phyloP scores from a whole-genome alignment of 176 grass and related monocot species.

The Juncus effusus region DNA sequence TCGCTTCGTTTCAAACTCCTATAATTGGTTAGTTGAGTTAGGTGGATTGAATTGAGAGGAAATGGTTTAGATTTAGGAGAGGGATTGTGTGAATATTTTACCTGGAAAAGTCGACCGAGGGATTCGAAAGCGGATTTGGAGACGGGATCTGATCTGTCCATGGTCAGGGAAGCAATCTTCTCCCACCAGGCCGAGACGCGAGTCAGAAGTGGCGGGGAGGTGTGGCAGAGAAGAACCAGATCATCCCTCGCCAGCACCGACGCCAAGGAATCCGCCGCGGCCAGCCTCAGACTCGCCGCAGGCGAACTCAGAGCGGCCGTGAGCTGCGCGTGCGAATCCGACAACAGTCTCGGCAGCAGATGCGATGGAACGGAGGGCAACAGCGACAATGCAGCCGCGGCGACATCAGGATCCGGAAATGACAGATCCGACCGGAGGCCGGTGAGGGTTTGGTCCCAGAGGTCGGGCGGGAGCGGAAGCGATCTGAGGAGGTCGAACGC shows the following conservation, averaged over 20 bases:
- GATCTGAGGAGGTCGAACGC: constrained; percentile 85
- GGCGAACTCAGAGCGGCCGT: constrained; percentile 51
- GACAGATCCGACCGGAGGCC: constrained; percentile 71
- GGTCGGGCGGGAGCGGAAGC: constrained; percentile 53
- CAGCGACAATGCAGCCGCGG: constrained; percentile 71
- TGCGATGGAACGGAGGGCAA: constrained; percentile 79
- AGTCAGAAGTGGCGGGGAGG: constrained; percentile 70
- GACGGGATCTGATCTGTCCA: constrained; percentile 71
- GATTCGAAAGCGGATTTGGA: constrained; percentile 72
- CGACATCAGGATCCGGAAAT: constrained; percentile 89
- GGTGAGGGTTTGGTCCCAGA: constrained; percentile 32
- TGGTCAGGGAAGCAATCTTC: constrained; percentile 49
- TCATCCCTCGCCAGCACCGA: constrained; percentile 79
- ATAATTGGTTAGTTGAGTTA: background rate
- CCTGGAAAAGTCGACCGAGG: constrained; percentile 67
- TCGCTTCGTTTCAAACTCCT: constrained; percentile 86
- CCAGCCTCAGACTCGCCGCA: constrained; percentile 59
- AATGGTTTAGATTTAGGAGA: too few relatives aligned
- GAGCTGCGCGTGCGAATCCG: constrained; percentile 63
- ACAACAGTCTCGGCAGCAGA: constrained; percentile 68
- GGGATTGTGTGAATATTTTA: background rate
- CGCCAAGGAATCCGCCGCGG: constrained; percentile 61
- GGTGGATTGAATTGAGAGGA: too few relatives aligned
- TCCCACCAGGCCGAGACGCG: constrained; percentile 82
- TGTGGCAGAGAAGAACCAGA: constrained; percentile 69